Conservation (phyloP, 371 early-diverging fungal genomes). For the Rhizopus delemar region DNA sequence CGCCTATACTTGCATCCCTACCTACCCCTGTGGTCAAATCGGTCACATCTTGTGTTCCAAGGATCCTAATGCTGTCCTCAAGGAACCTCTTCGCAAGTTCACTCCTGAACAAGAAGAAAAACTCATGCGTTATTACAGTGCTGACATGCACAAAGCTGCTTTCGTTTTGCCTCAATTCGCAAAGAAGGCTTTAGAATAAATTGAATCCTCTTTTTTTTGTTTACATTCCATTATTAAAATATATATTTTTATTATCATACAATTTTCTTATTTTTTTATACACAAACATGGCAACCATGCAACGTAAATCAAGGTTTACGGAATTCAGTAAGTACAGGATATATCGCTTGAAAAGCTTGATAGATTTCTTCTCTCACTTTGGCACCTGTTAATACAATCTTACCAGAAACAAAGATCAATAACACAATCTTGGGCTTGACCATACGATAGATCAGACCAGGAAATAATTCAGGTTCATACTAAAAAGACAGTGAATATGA, state of each 20-base stretch:
- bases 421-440: constrained; percentile 99
- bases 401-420: constrained; percentile 99
- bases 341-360: constrained; percentile 99
- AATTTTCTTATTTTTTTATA: constrained; percentile 1
- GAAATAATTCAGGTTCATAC: constrained; percentile 99
- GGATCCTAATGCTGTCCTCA: constrained; percentile 68
- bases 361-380: constrained; percentile 99
- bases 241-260: background rate
- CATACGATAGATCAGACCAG: constrained; percentile 99
- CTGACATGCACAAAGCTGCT: constrained; percentile 90
- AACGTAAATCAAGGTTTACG: constrained; percentile 59
- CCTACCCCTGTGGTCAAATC: constrained; percentile 96
- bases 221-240: background rate
- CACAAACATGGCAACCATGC: background rate
- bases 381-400: constrained; percentile 99
- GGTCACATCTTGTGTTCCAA: constrained; percentile 93
- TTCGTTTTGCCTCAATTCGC: constrained; percentile 93
- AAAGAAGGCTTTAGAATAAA: constrained; percentile 52
- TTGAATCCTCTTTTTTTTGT: background rate
- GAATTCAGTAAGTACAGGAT: constrained; percentile 96
- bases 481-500: constrained; percentile 28
- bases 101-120: constrained; percentile 78
- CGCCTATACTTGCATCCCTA: constrained; percentile 92
- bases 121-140: constrained; percentile 88
- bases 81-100: constrained; percentile 78